Base-by-base conservation (phyloP, 768 basidiomycete genomes). In the Leucocoprinus sp. region DNA sequence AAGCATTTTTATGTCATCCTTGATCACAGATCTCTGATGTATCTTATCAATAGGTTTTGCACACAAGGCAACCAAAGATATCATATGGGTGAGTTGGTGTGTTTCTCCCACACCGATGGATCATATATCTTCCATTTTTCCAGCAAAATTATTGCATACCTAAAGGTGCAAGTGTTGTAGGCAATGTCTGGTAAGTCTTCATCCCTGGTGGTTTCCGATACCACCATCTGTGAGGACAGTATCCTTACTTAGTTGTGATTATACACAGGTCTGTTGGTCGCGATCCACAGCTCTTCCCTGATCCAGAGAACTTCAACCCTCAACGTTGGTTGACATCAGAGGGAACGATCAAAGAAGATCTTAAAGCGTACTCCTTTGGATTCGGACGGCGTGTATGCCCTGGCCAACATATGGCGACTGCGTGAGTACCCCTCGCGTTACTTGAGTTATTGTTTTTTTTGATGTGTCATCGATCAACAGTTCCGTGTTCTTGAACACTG, bases 401-500 rank as follows among this genome's bases (percentile, higher is more conserved):
- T 0, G 82, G 82, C 0, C 74, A 76, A 53, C 71, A 81, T 56
- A 72, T 85, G 24, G 82, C 74, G 5, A 65, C 63, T 45, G 58
- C 60, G 70, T 65, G 50, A 55, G 61, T 58, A 0, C 9, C 33
- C 21, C 26, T 28, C 3, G 39, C 8, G 12, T 18, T 24, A 21
- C 14, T 24, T 7, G 19, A 7, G 19, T 14, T 8, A 5, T 5
- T 8, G 2, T 27, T 31, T 11, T 21, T n/a, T 19, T 28, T 2
- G 24, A 5, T 27, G 22, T 6, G 23, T 22, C 1, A 7, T 8
- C n/a, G n/a, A 5, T 15, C 6, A 49, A n/a, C 43, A 72, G 80
- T 4, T 84, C 82, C 5, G 60, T 85, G 2, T 82, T 80, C 53
- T 65, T 85, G 51, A 84, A 80, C 47, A 72, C 77, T 0, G 79